Base-by-base conservation (phyloP, 768 basidiomycete species). In the Boletellus ananas region DNA sequence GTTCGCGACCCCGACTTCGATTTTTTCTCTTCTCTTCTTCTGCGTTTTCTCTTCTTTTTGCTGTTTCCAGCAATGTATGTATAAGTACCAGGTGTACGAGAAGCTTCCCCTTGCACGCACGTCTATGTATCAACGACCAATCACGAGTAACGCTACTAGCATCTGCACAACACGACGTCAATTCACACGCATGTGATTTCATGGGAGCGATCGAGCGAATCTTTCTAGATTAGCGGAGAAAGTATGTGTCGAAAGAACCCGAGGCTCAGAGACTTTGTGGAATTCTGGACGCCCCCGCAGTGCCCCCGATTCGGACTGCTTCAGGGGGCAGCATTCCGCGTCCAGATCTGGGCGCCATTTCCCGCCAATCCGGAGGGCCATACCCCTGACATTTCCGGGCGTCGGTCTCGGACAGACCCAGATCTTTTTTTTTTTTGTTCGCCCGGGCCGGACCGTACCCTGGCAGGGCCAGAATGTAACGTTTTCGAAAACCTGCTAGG, bases 71-170 rank as follows among this genome's bases (percentile, higher is more conserved):
- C 63, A 43, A 6, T 50, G 42, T 66, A 67, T 66, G 60, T 70
- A 70, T 68, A 23, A 58, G 60, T 70, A 68, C 66, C 66, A 45
- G 49, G 63, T 48, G 55, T 72, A 66, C 56, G 68, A 51, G n/a
- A 40, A 52, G 56, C 59, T 21, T 62, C 56, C 10, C 20, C 38
- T 1, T 25, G 23, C 23, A 25, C 23, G 23, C 23, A 38, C 48
- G 39, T 54, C 42, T 55, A 61, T 61, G 56, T 62, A 66, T 58
- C 52, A 46, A 50, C 47, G 47, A 44, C 48, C 42, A 37, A 52
- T 34, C 50, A 21, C 35, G 34, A 51, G 23, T 45, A 40, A 43
- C 47, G 35, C 44, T 23, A 23, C 23, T 23, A 23, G 23, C 23
- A 23, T 3, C 23, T 23, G 25, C 34, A 25, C 39, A 23, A 33